Evolutionary conservation across 495 filamentous ascomycete species (phyloP).

Genomic region (Parathielavia appendiculata): DNA sequence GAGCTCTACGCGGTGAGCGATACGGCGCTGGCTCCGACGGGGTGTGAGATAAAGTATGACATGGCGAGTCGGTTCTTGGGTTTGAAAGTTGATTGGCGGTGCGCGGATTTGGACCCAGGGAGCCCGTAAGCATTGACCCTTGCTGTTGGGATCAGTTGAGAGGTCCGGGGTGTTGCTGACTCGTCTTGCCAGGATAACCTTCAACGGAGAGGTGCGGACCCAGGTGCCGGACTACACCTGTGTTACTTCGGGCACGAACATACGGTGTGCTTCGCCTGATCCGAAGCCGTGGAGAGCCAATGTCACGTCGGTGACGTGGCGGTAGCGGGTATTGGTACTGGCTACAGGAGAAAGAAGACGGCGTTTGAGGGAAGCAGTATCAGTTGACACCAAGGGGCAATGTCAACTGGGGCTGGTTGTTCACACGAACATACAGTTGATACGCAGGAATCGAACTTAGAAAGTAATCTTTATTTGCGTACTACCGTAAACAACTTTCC

Average conservation of each 20-base stretch:
- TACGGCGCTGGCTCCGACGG: slow-evolving; percentile 18
- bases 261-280: slow-evolving; percentile 2
- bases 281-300: slow-evolving; percentile 8
- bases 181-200: slow-evolving; percentile 1
- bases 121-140: slow-evolving; percentile 31
- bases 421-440: too few relatives aligned
- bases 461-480: too few relatives aligned
- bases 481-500: too few relatives aligned
- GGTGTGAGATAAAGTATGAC: slow-evolving; percentile 22
- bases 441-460: too few relatives aligned
- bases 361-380: too few relatives aligned
- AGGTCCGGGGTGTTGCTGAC: neutral
- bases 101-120: slow-evolving; percentile 24
- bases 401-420: too few relatives aligned
- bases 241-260: neutral
- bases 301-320: slow-evolving; percentile 11
- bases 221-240: slow-evolving; percentile 7
- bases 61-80: slow-evolving; percentile 9
- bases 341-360: too few relatives aligned
- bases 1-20: slow-evolving; percentile 18
- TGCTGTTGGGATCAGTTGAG: neutral
- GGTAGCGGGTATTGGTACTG: neutral
- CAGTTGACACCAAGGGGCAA: too few relatives aligned
- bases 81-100: slow-evolving; percentile 26
- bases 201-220: slow-evolving; percentile 16